Evolutionary conservation across 306 rosid genomes (phyloP), one percentile per base, ranked within the genome.

Genomic region (Prosopis cineraria): DNA sequence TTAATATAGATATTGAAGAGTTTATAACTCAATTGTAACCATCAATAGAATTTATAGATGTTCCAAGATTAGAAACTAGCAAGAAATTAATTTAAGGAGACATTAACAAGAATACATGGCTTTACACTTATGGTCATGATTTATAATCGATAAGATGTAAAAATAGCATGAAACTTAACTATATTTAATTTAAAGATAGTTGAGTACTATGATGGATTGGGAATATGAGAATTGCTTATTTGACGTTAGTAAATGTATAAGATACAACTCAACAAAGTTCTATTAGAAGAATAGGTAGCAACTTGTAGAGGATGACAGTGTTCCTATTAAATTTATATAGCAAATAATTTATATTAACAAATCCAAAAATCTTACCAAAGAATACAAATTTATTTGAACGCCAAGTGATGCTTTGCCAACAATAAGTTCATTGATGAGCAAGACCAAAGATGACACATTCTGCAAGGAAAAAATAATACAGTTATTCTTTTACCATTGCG

Each of bases 361-460:
- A 72, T 25, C 37, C 11, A 83, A 27, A 58, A 27, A 78, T 74
- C 71, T 63, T 67, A 74, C 45, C n/a, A 67, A 6, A 36, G 19
- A 31, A 69, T 27, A 36, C 1, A 68, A 68, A 72, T 65, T 70
- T 79, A 86, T 96, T 84, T 93, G 98, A 70, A 86, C 98, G 68
- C 91, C 97, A 29, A 93, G 88, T 62, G 98, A 85, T 60, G 91
- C 90, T 85, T 93, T 86, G 37, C 79, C 50, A 65, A 39, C 74
- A 56, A 78, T 85, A 65, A 90, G 84, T 81, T 83, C 90, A 63
- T 90, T 83, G 25, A 90, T 82, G 45, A 91, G 85, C 55, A 95
- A 91, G n/a, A 67, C 88, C 83, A 93, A 86, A 72, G 96, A 90
- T 72, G 93, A 82, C 50, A 80, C 92, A 78, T 63, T 93, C 98